Evolutionary conservation across 1,284 basidiomycete species (phyloP).

Genomic region (Fistulinella cinereoalba): DNA sequence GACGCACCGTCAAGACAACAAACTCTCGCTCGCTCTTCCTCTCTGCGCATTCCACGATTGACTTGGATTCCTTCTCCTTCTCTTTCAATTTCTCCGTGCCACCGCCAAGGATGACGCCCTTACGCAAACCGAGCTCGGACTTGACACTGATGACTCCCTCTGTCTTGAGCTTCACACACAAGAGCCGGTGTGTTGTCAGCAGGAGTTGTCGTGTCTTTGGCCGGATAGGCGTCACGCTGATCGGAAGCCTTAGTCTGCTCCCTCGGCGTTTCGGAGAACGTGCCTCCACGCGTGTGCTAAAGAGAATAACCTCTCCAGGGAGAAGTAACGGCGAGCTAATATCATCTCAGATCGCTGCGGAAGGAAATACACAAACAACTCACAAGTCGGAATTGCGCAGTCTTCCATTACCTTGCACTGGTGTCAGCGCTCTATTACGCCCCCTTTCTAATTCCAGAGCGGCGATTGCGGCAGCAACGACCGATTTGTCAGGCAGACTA

Average conservation of each 20-base stretch:
- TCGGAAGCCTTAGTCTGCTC: conserved; percentile 53
- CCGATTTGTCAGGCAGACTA: conserved; percentile 43
- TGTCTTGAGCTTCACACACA: conserved; percentile 53
- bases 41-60: conserved; percentile 47
- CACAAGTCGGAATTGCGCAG: conserved; percentile 44
- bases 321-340: conserved; percentile 44
- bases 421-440: conserved; percentile 52
- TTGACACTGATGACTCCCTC: conserved; percentile 43
- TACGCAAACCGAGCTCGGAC: conserved; percentile 44
- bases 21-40: conserved; percentile 58
- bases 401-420: conserved; percentile 50
- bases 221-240: conserved; percentile 48
- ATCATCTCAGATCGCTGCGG: too few species aligned
- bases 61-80: conserved; percentile 37
- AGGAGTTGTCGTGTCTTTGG: conserved; percentile 56
- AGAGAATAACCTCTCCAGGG: conserved; percentile 48
- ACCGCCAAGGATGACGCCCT: conserved; percentile 33
- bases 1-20: conserved; percentile 58
- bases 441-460: conserved; percentile 37
- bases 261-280: conserved; percentile 57
- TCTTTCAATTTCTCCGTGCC: conserved; percentile 44
- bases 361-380: too few species aligned
- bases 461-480: conserved; percentile 31
- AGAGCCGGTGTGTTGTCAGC: conserved; percentile 54
- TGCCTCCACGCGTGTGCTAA: conserved; percentile 52